Base-by-base conservation (phyloP, 495 filamentous ascomycete genomes). In the Lasiosphaeris hirsuta region DNA sequence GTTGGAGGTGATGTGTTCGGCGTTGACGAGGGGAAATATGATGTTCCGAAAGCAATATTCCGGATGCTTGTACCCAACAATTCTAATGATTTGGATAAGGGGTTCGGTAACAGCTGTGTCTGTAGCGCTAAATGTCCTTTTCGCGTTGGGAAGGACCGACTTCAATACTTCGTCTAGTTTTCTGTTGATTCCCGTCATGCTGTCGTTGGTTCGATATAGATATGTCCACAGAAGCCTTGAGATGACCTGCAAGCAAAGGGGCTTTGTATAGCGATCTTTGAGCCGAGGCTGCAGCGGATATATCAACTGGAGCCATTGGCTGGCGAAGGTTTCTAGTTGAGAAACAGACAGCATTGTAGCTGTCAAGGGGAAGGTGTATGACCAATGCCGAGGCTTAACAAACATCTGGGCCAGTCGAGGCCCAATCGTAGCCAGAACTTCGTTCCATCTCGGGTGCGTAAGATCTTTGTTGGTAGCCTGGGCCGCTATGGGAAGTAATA, bases 191-290 rank as follows among this genome's bases (percentile, higher is more conserved):
- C 78, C 76, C 43, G 84, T 84, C 10, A 82, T 78, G 40, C 64
- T 76, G 56, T 97, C 95, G 4, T 81, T 82, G 51, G 73, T 86
- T 15, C 92, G 84, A 69, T 96, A 96, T 19, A 97, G 81, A 73
- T 96, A 99, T 0, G 90, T 92, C 94, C 94, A 99, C 3, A 96
- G 76, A n/a, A 99, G 77, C 54, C 92, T 86, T 39, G 92, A 96
- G 42, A 97, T 85, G 13, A 90, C 91, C 62, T 96, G 88, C 37
- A 99, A 80, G 46, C 89, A 91, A 18, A 87, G 79, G n/a, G 87
- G 86, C 64, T 89, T 81, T 9, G 88, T 86, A 42, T 80, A 79
- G 23, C 92, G 84, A 68, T 97, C 94, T 62, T 94, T 96, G 34
- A 96, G 76, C 62, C 84, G 86, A 10, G 86, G 75, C 44, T 92